phyloP scores from a whole-genome alignment of 2,329 filamentous ascomycete genomes.

The Dothideomycetes sp. region DNA sequence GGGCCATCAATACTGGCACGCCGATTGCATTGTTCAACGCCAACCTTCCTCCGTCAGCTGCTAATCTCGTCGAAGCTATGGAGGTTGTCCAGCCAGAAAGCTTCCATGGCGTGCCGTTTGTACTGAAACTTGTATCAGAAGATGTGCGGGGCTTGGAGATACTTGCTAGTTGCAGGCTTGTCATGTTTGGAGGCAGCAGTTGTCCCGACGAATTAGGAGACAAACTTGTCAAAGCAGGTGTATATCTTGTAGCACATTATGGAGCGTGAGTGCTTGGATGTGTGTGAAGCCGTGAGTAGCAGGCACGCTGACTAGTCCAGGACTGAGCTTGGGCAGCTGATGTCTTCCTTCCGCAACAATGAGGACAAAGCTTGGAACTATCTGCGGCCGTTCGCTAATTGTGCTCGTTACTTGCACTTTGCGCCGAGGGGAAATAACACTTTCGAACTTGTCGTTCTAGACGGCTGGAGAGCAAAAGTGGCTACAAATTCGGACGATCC shows the following conservation, averaged over 20 bases:
- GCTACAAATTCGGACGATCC: slow-evolving; percentile 32
- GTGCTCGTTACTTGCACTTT: slow-evolving; percentile 18
- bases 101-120: slow-evolving; percentile 54
- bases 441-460: slow-evolving; percentile 31
- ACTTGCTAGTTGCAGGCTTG: slow-evolving; percentile 17
- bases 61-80: too few relatives aligned
- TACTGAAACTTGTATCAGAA: slow-evolving; percentile 52
- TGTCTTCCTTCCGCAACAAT: slow-evolving; percentile 45
- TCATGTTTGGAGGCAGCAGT: slow-evolving; percentile 21
- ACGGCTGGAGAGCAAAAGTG: slow-evolving; percentile 22
- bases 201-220: slow-evolving; percentile 25
- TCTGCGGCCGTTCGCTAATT: slow-evolving; percentile 26
- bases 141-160: slow-evolving; percentile 36
- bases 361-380: slow-evolving; percentile 53
- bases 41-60: slow-evolving; percentile 34
- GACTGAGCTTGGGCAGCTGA: slow-evolving; percentile 25
- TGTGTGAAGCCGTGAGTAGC: not conserved
- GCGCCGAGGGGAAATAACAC: slow-evolving; percentile 26
- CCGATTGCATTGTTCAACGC: slow-evolving; percentile 45
- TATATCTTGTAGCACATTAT: slow-evolving; percentile 24
- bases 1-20: slow-evolving; percentile 41
- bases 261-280: slow-evolving; percentile 18
- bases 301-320: not conserved
- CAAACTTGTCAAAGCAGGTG: slow-evolving; percentile 19
- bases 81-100: slow-evolving; percentile 36